These are phyloP conservation scores for Pontederia paniculata DNA, from an alignment of 176 grass and related monocot species.

Conservation along the genomic window DNA sequence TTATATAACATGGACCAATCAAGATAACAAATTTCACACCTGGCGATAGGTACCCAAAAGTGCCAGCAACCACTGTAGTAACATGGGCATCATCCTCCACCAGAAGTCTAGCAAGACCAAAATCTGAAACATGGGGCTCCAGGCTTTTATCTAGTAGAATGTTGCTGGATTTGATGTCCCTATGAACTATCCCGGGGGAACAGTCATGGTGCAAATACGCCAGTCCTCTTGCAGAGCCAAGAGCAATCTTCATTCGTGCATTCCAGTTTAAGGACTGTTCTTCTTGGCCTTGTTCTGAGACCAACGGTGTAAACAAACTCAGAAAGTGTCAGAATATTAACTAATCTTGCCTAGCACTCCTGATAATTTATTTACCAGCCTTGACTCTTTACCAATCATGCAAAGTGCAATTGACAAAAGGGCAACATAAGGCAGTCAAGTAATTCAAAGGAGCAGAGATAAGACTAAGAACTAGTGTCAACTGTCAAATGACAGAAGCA, in stretches of 20 bases:
- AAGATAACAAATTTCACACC: constrained; percentile 21
- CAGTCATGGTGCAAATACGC: constrained; percentile 94
- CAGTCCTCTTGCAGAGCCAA: constrained; percentile 66
- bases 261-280: constrained; percentile 91
- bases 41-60: constrained; percentile 91
- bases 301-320: neutral
- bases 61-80: constrained; percentile 77
- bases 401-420: too few species aligned
- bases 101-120: constrained; percentile 75
- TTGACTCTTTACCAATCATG: too few species aligned
- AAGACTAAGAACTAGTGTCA: too few species aligned
- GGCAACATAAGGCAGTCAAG: too few species aligned
- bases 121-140: constrained; percentile 84
- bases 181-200: constrained; percentile 74
- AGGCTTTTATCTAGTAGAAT: constrained; percentile 82
- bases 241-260: constrained; percentile 81
- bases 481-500: too few species aligned
- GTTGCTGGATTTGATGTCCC: constrained; percentile 93
- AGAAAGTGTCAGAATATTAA: neutral
- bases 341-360: neutral
- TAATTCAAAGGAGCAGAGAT: too few species aligned
- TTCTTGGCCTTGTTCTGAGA: constrained; percentile 62
- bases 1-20: neutral
- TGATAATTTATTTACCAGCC: neutral
- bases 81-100: constrained; percentile 58